Evolutionary conservation across 306 rosid species (phyloP), one percentile per base, ranked within the genome.

Genomic region (Sechiopsis laciniata): DNA sequence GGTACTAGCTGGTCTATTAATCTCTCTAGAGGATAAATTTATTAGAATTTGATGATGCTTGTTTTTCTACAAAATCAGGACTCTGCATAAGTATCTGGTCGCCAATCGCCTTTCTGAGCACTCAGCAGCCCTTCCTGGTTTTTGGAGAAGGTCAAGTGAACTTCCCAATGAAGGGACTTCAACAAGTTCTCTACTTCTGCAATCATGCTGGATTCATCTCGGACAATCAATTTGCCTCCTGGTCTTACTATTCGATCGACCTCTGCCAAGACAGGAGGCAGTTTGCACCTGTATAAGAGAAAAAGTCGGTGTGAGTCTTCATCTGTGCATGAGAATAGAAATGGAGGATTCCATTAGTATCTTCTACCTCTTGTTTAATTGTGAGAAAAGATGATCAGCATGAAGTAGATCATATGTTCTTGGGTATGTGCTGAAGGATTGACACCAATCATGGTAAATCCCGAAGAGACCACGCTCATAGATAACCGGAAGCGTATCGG

Each of bases 401-500:
- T 94, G 97, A 57, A 94, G 80, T 8, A 89, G 81, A 81, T 95
- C 99, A 78, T 88, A 95, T 69, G 84, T 74, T 85, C 97, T 81
- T 46, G 99, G 97, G 74, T 91, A 95, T 0, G 97, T 89, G 87
- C 95, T 91, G 74, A 91, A 91, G 71, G 97, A 91, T 84, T 95
- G 91, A 59, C 99, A 91, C 99, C 97, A 91, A 9, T 95, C 97
- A 73, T 95, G 97, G 80, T 91, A 94, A 71, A 94, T 94, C 21
- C 99, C 97, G 0, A 91, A 91, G 78, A 94, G 96, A 57, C 99
- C 97, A 0, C 96, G 88, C 81, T 91, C 99, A 21, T 76, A 91
- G 83, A 94, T 94, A 55, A 94, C 85, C 6, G 95, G 95, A 61
- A 94, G 95, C 51, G 99, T 94, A 50, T 91, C 95, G 0, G 95